Percentiles rank a stretch among this genome's conserved stretches.
These are phyloP conservation scores for Wickerhamomyces alni DNA, from an alignment of 805 yeast species.

Conservation along the genomic window DNA sequence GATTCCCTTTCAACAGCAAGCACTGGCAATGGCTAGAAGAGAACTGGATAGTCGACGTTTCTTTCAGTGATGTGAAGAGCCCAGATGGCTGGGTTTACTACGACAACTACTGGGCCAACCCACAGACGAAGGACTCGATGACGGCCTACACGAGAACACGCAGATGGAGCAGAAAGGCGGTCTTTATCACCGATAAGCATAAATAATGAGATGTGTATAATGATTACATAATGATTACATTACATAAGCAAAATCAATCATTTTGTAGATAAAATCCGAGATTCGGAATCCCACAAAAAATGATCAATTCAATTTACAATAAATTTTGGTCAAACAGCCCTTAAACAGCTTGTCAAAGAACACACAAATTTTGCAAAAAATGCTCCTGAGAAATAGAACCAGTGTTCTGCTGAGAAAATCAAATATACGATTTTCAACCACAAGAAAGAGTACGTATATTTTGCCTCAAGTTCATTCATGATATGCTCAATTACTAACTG, in stretches of 20 bases:
- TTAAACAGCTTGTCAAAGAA: not conserved
- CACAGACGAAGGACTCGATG: constrained; percentile 37
- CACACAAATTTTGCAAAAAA: not conserved
- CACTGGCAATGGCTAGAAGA: constrained; percentile 56
- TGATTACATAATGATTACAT: too few species aligned
- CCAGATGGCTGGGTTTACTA: constrained; percentile 50
- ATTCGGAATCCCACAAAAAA: not conserved
- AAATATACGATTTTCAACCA: not conserved
- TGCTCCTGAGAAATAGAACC: not conserved
- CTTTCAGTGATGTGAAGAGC: constrained; percentile 30
- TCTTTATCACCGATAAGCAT: constrained; percentile 1
- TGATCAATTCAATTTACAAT: too few species aligned
- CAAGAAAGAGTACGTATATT: not conserved
- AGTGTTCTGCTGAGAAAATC: not conserved
- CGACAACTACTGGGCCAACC: constrained; percentile 45
- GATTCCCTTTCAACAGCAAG: constrained; percentile 39
- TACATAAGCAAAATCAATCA: too few species aligned
- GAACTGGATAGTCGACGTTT: constrained; percentile 41
- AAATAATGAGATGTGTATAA: not conserved
- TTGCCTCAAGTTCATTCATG: not conserved
- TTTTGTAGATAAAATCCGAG: not conserved
- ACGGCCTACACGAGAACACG: constrained; percentile 46
- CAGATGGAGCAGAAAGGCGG: constrained; percentile 45
- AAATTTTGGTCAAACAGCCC: too few species aligned
- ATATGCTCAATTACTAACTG: not conserved